phyloP scores from a whole-genome alignment of 257 asterid genomes.

The Plantago elongata region DNA sequence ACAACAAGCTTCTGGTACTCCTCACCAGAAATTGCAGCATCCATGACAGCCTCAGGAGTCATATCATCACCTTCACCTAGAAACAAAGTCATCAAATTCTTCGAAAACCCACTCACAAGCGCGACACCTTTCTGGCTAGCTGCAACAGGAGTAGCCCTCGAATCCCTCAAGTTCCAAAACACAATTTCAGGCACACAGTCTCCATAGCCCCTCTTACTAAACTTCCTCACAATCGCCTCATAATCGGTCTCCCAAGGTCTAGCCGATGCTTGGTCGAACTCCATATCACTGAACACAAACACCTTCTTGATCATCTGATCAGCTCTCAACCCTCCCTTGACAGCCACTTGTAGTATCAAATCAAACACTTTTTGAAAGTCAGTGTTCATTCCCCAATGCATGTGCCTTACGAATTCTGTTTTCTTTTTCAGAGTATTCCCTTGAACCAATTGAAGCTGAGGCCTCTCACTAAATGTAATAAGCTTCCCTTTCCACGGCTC shows the following conservation, averaged over 20 bases:
- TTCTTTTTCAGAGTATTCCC: conserved; percentile 34
- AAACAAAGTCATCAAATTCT: conserved; percentile 50
- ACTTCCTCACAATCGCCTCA: conserved; percentile 45
- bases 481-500: conserved; percentile 61
- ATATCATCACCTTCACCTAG: conserved; percentile 41
- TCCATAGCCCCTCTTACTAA: conserved; percentile 36
- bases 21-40: conserved; percentile 43
- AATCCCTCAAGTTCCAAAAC: conserved; percentile 60
- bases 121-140: conserved; percentile 51
- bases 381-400: conserved; percentile 40
- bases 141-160: conserved; percentile 44
- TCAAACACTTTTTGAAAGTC: conserved; percentile 48
- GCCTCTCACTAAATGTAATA: conserved; percentile 43
- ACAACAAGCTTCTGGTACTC: conserved; percentile 43
- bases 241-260: conserved; percentile 54
- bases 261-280: conserved; percentile 39
- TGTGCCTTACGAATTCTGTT: conserved; percentile 28
- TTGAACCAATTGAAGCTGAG: conserved; percentile 34
- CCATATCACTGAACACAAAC: conserved; percentile 60
- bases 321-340: conserved; percentile 26
- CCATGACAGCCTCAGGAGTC: conserved; percentile 42
- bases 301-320: conserved; percentile 42
- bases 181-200: conserved; percentile 47
- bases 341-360: conserved; percentile 39
- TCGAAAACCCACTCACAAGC: conserved; percentile 55